Base-by-base conservation (phyloP, 805 yeast genomes). In the Ogataea ganodermae region DNA sequence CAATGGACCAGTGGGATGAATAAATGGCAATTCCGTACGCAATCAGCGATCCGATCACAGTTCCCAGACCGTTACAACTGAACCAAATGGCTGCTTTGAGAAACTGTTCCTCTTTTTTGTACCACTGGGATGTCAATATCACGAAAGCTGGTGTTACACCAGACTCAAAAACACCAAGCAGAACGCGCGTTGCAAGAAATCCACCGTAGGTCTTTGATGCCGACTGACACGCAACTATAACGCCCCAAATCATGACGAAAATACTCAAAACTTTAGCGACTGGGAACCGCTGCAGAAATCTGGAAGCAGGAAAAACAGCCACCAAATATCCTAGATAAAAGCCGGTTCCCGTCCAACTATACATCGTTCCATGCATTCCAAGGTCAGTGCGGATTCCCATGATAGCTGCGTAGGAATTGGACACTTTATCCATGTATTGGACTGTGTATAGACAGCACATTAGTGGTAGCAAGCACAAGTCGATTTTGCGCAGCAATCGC, bases 141-240 rank as follows among this genome's bases (percentile, higher is more conserved):
- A 78, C 74, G 61, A 73, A 74, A 4, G 79, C 76, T 1, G 87
- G 86, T n/a, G 80, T 72, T 17, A 81, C 73, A 22, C 75, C 69
- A 33, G 78, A 66, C 57, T 81, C 86, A 3, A 77, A 65, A 52
- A 70, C 64, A 9, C 83, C 83, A 27, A 78, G 60, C 51, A 75
- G 68, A 55, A 76, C 74, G 49, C 83, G 63, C 21, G 74, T 48
- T 1, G 66, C 71, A 32, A 69, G 63, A 2, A 78, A 67, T n/a
- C 79, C 78, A 16, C 69, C 67, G 52, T 70, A 72, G 47, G 68
- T 71, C 30, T 49, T 55, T 30, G 75, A 72, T 1, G 73, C 65
- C 55, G 75, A 74, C 42, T 69, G 74, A 28, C 74, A 61, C 47
- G 76, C 70, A 13, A 72, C 67, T 18, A 74, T 59, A 4, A 70